These are phyloP conservation scores for Crithidia bombi DNA, from an alignment of 208 protist genomes.

Conservation along the genomic window DNA sequence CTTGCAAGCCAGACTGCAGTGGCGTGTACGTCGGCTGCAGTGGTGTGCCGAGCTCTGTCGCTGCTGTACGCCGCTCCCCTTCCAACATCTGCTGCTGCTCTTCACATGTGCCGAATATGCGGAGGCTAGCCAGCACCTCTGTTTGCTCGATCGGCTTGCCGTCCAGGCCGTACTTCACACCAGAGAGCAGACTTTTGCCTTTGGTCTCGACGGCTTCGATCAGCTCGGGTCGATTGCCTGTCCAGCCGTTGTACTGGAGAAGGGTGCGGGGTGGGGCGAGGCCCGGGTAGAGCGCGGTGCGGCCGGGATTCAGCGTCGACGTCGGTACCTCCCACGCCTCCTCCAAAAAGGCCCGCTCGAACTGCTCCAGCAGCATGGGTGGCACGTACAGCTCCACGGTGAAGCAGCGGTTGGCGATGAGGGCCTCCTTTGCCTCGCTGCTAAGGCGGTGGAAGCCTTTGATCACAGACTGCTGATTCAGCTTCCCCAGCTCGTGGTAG, in stretches of 20 bases:
- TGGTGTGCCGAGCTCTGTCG: conserved; percentile 29
- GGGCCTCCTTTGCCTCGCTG: conserved; percentile 72
- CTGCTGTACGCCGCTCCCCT: conserved; percentile 55
- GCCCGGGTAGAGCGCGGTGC: conserved; percentile 79
- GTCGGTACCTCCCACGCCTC: conserved; percentile 79
- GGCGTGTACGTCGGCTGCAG: conserved; percentile 24
- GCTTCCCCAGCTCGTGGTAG: conserved; percentile 73
- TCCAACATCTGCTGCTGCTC: conserved; percentile 56
- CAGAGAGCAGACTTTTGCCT: conserved; percentile 71
- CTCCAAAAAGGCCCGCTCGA: conserved; percentile 70
- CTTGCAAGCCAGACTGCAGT: conserved; percentile 46
- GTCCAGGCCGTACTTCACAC: conserved; percentile 58
- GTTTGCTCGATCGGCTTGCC: conserved; percentile 51
- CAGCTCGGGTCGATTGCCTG: conserved; percentile 78
- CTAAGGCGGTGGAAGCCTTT: conserved; percentile 88
- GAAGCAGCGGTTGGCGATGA: conserved; percentile 68
- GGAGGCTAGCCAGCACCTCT: conserved; percentile 68
- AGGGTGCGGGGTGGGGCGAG: conserved; percentile 73
- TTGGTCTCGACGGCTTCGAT: conserved; percentile 76
- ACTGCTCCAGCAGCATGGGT: conserved; percentile 59
- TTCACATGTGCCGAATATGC: conserved; percentile 64
- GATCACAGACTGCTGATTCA: conserved; percentile 85
- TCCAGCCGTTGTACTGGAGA: conserved; percentile 79
- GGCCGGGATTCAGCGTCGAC: conserved; percentile 67
- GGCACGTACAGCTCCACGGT: conserved; percentile 82